Evolutionary conservation across 805 yeast genomes (phyloP).

Genomic region (Metschnikowia arizonensis): DNA sequence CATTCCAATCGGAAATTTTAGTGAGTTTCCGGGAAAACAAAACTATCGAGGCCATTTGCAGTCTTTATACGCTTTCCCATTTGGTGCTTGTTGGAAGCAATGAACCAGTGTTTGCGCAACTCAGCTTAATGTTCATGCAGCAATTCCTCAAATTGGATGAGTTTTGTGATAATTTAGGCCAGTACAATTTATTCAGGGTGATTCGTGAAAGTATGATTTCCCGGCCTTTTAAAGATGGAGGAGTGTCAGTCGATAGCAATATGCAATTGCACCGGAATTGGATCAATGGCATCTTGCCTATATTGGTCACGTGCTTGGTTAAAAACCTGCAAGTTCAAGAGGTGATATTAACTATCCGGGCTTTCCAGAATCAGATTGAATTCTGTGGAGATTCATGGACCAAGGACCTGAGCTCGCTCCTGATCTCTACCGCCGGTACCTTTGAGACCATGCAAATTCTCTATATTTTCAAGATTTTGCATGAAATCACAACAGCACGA

Average conservation of each 20-base stretch:
- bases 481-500: conserved; percentile 48
- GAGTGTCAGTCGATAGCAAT: conserved; percentile 46
- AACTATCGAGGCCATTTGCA: conserved; percentile 57
- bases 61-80: conserved; percentile 66
- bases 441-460: conserved; percentile 55
- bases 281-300: conserved; percentile 78
- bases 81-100: conserved; percentile 48
- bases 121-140: conserved; percentile 61
- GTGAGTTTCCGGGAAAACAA: conserved; percentile 52
- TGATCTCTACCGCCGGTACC: conserved; percentile 33
- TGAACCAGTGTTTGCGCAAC: conserved; percentile 69
- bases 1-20: conserved; percentile 49
- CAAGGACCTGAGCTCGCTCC: conserved; percentile 44
- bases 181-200: conserved; percentile 59
- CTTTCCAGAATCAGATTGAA: conserved; percentile 63
- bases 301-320: conserved; percentile 55
- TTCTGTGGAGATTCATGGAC: conserved; percentile 68
- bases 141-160: conserved; percentile 59
- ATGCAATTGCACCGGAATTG: conserved; percentile 71
- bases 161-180: conserved; percentile 63
- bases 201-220: conserved; percentile 75
- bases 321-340: conserved; percentile 65
- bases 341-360: conserved; percentile 54
- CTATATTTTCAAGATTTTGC: conserved; percentile 56
- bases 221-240: conserved; percentile 60